Base-by-base conservation (phyloP, 371 early-diverging fungal genomes). In the Mortierella sp. region DNA sequence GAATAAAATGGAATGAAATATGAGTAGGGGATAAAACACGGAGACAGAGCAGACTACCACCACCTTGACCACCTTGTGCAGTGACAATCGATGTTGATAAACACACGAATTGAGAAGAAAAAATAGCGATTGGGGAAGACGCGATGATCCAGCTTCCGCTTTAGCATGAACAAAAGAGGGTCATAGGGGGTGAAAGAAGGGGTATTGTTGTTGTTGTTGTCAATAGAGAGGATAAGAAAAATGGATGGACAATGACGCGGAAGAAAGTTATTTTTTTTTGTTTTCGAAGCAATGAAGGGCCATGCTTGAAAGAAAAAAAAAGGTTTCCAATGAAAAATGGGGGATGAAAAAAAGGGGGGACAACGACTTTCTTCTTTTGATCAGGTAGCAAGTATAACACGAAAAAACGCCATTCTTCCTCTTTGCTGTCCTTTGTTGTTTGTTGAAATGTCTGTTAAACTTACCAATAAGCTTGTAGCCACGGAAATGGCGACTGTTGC, bases 401-500 rank as follows among this genome's bases (percentile, higher is more conserved):
- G 13, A 50, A 66, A 72, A 73, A 73, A 11, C 3, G 45, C 3
- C 10, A 8, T 50, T 50, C 47, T 14, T 19, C 22, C 47, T 4
- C 48, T 31, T 43, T 44, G 48, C 2, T n/a, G 48, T 2, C n/a
- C n/a, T n/a, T 48, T 19, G 14, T 22, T 6, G 19, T n/a, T 5
- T 26, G 29, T 16, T 16, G 4, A 34, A 58, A 34, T 31, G 14
- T 31, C 4, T 55, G 29, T 14, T 37, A 4, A 16, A 68, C 79
- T 74, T 86, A 87, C 89, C 82, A 29, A 89, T 63, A 24, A 76
- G 70, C 22, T 87, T 90, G 76, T 92, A 93, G 8, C 93, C 93
- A 22, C 92, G 86, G 53, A 92, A 92, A 70, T 92, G 92, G 61
- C 91, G 86, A 4, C 89, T 90, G 63, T 90, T 87, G 6, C 77